Conservation (phyloP, 192 early-diverging fungal genomes). For the Haplosporangium gracile region DNA sequence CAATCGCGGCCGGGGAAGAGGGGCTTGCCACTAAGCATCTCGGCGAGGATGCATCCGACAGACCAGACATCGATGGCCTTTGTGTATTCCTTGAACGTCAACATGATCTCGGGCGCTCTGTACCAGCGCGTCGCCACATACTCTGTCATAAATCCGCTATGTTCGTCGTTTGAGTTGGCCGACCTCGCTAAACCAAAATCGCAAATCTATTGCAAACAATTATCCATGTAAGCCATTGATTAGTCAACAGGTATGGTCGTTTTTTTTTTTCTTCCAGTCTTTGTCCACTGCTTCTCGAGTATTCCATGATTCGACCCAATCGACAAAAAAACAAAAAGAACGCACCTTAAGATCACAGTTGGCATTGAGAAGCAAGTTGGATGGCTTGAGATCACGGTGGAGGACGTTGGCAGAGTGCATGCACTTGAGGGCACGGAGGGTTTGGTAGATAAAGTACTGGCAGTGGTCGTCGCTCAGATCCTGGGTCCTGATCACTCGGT, state of each 20-base stretch:
- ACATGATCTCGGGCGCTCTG: slow-evolving; percentile 95
- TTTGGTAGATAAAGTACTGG: slow-evolving; percentile 99
- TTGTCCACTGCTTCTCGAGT: not conserved
- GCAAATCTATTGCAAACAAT: slow-evolving; percentile 77
- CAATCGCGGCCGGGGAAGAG: slow-evolving; percentile 88
- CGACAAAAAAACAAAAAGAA: not conserved
- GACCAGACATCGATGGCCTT: slow-evolving; percentile 98
- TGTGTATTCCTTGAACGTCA: slow-evolving; percentile 98
- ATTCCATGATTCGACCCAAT: not conserved
- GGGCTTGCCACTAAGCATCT: slow-evolving; percentile 85
- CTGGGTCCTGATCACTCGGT: slow-evolving; percentile 97
- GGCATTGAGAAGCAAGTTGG: slow-evolving; percentile 90
- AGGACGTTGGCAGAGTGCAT: slow-evolving; percentile 98
- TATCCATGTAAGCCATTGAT: not conserved
- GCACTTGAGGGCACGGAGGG: slow-evolving; percentile 96
- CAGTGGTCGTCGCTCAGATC: slow-evolving; percentile 95
- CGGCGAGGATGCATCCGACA: slow-evolving; percentile 90
- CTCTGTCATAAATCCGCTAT: slow-evolving; percentile 95
- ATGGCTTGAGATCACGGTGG: slow-evolving; percentile 98
- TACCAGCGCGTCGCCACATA: slow-evolving; percentile 97
- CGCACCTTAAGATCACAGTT: slow-evolving; percentile 89
- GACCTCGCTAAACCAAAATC: slow-evolving; percentile 98
- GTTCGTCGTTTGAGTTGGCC: slow-evolving; percentile 84
- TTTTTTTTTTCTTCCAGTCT: not conserved
- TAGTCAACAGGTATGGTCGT: not conserved